These are phyloP conservation scores for Globisporangium heterothallicum DNA, from an alignment of 352 stramenopile species.

Conservation along the genomic window DNA sequence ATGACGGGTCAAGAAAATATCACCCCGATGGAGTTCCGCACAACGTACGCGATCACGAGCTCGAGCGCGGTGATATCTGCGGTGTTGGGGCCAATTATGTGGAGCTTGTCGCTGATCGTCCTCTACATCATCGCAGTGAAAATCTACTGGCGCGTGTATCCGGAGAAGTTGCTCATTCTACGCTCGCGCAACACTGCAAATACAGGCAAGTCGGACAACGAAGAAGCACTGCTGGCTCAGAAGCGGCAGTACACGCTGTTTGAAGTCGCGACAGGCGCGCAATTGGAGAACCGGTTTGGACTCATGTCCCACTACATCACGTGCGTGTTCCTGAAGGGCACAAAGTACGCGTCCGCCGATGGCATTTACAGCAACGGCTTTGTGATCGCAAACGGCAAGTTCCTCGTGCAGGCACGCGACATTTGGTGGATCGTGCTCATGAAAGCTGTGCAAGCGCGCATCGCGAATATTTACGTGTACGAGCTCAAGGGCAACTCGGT, in stretches of 20 bases:
- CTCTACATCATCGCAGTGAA: slow-evolving; percentile 16
- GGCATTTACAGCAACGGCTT: slow-evolving; percentile 30
- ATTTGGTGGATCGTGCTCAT: slow-evolving; percentile 11
- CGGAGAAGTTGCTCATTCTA: slow-evolving; percentile 1
- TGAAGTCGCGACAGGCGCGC: slow-evolving; percentile 19
- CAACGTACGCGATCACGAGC: neutral
- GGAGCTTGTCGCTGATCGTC: neutral
- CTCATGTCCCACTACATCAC: slow-evolving; percentile 4
- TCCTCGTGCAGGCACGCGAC: slow-evolving; percentile 19
- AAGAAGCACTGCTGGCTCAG: slow-evolving; percentile 6
- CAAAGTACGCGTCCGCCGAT: slow-evolving; percentile 13
- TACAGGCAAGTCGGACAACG: neutral
- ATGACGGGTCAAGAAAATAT: neutral
- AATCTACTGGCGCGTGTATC: slow-evolving; percentile 11
- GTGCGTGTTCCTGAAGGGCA: slow-evolving; percentile 8
- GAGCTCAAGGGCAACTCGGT: slow-evolving; percentile 1
- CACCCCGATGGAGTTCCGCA: slow-evolving; percentile 8
- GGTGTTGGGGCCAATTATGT: slow-evolving; percentile 1
- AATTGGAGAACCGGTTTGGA: slow-evolving; percentile 18
- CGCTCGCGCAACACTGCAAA: neutral
- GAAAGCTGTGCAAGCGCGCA: slow-evolving; percentile 2
- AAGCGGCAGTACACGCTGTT: slow-evolving; percentile 21
- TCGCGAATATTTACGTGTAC: slow-evolving; percentile 4
- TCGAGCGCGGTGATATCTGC: neutral
- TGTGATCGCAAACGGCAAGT: slow-evolving; percentile 32